A percentile compares a stretch with the other conserved stretches of the same genome.
These are phyloP conservation scores for Monosporascus sp. DNA, from an alignment of 2,329 filamentous ascomycete genomes.

Conservation along the genomic window DNA sequence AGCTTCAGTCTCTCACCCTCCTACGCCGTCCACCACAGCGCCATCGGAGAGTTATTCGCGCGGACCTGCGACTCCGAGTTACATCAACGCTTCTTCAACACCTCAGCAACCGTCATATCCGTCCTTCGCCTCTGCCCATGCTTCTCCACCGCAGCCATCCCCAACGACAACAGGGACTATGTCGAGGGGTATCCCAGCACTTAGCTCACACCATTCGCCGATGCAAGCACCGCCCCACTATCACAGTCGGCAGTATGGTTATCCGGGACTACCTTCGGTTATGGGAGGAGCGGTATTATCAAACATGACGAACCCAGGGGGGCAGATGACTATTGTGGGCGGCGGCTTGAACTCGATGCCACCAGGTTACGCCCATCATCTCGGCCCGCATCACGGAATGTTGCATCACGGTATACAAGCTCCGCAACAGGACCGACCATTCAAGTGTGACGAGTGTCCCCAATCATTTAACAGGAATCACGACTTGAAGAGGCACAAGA, in stretches of 20 bases:
- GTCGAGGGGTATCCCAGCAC: slow-evolving; percentile 32
- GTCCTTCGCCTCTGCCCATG: slow-evolving; percentile 35
- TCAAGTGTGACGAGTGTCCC: slow-evolving; percentile 88
- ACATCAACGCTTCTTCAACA: slow-evolving; percentile 50
- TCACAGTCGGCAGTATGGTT: slow-evolving; percentile 37
- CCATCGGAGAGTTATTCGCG: slow-evolving; percentile 55
- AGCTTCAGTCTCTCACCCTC: slow-evolving; percentile 40
- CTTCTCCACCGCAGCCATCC: slow-evolving; percentile 36
- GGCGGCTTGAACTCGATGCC: slow-evolving; percentile 45
- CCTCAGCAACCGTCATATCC: slow-evolving; percentile 42
- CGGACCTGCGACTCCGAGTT: slow-evolving; percentile 54
- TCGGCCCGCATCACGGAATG: slow-evolving; percentile 45
- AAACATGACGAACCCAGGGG: slow-evolving; percentile 70
- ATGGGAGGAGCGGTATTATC: slow-evolving; percentile 68
- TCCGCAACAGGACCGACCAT: slow-evolving; percentile 70
- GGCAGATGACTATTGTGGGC: slow-evolving; percentile 67
- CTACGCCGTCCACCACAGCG: slow-evolving; percentile 50
- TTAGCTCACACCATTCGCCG: slow-evolving; percentile 37
- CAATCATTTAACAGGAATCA: slow-evolving; percentile 96
- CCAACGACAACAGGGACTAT: slow-evolving; percentile 36
- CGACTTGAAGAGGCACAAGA: slow-evolving; percentile 91
- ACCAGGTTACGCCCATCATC: slow-evolving; percentile 51
- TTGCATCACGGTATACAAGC: slow-evolving; percentile 51
- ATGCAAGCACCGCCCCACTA: slow-evolving; percentile 55
- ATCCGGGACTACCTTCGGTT: slow-evolving; percentile 47